Percentiles rank a stretch among this genome's conserved stretches.
Evolutionary conservation across 2,329 filamentous ascomycete species (phyloP).

Genomic region (Xylaria digitata): DNA sequence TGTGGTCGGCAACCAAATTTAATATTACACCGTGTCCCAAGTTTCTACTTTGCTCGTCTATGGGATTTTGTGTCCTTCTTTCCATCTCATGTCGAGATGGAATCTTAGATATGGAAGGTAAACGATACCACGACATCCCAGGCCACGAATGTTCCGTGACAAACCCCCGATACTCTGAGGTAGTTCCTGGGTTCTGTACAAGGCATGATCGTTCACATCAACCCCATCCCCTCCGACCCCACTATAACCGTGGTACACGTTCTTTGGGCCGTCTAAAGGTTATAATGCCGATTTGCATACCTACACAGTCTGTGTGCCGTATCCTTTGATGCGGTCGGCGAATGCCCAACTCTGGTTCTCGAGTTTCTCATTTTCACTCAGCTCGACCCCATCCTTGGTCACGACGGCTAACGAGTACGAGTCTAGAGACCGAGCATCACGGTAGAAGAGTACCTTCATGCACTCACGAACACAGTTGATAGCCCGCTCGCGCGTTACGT

Average conservation of each 20-base stretch:
- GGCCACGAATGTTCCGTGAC: not conserved
- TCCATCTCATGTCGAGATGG: slow-evolving; percentile 2
- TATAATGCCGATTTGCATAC: no score
- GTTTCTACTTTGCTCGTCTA: slow-evolving; percentile 18
- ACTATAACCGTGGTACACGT: not conserved
- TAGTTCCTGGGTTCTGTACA: slow-evolving; percentile 5
- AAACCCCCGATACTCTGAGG: slow-evolving; percentile 3
- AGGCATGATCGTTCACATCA: slow-evolving; percentile 1
- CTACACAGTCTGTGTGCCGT: slow-evolving; percentile 83
- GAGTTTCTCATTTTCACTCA: slow-evolving; percentile 86
- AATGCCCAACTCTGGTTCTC: slow-evolving; percentile 99
- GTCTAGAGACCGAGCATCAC: slow-evolving; percentile 92
- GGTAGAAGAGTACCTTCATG: slow-evolving; percentile 98
- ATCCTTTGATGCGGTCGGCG: slow-evolving; percentile 92
- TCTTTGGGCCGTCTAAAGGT: not conserved
- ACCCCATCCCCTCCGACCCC: not conserved
- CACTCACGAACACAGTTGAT: slow-evolving; percentile 87
- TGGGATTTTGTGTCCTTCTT: slow-evolving; percentile 3
- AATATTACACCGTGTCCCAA: slow-evolving; percentile 24
- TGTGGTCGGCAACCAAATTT: slow-evolving; percentile 2
- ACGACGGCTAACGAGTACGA: slow-evolving; percentile 91
- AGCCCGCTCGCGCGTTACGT: slow-evolving; percentile 81
- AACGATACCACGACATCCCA: not conserved
- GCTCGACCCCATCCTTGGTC: slow-evolving; percentile 86
- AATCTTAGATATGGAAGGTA: not conserved